phyloP scores from a whole-genome alignment of 257 asterid species.

The Thymus mandschuricus region DNA sequence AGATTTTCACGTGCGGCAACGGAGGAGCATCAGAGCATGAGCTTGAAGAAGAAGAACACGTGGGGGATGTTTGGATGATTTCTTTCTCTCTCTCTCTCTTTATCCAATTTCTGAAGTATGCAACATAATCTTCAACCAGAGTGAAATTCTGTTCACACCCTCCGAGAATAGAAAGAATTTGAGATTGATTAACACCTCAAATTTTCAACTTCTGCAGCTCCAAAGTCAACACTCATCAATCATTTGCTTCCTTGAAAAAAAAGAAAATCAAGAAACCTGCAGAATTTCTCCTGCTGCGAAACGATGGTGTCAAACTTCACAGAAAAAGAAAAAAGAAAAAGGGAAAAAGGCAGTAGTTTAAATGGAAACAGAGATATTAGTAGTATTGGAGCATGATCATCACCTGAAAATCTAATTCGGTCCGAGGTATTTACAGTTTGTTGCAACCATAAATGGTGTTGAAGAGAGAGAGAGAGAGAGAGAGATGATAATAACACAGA shows the following conservation, averaged over 20 bases:
- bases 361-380: background rate
- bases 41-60: constrained; percentile 28
- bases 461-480: background rate
- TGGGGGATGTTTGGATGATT: constrained; percentile 13
- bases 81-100: background rate
- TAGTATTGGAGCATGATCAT: constrained; percentile 5
- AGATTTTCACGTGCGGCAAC: constrained; percentile 27
- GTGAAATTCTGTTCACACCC: constrained; percentile 34
- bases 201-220: constrained; percentile 24
- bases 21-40: constrained; percentile 2
- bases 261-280: constrained; percentile 6
- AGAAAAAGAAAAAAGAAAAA: background rate
- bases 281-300: constrained; percentile 9
- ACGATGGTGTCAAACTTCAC: constrained; percentile 31
- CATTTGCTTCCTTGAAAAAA: constrained; percentile 27
- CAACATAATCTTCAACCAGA: constrained; percentile 1
- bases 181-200: constrained; percentile 8
- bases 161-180: background rate
- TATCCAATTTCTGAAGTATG: constrained; percentile 19
- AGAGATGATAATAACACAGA: background rate
- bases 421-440: background rate
- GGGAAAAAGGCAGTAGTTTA: background rate
- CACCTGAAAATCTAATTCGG: constrained; percentile 24
- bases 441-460: background rate
- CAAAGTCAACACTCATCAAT: constrained; percentile 37